Evolutionary conservation across 2,329 filamentous ascomycete species (phyloP), one percentile per base, ranked within the genome.

Genomic region (Apiospora arundinis): DNA sequence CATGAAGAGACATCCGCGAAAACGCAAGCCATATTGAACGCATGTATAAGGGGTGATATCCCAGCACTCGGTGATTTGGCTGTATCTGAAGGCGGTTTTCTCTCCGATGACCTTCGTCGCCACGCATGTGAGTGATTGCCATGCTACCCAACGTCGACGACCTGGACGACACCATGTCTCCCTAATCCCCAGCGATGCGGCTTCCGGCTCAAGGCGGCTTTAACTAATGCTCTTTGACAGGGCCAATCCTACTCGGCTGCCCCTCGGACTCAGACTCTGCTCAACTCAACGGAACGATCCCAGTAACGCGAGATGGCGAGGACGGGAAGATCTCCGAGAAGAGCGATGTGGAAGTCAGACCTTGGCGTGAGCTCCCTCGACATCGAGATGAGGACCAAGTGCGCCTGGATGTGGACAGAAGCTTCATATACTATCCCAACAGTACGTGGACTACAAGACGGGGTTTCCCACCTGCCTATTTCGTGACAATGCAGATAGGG

Each of bases 401-500:
- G 49, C 89, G 92, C 78, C 88, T 98, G 67, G 96, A 99, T 80
- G 96, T 99, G 70, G 91, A 98, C 82, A 90, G 96, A 70, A 95
- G 96, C n/a, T 99, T 99, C 82, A 92, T 98, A 73, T 97, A 98
- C 84, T 99, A 99, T 81, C 96, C 96, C 16, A 88, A 89, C 74
- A 89, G 95, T 96, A 86, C 77, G 87, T 40, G 32, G 2, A 78
- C 69, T 72, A 12, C 71, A 2, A 14, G 1, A 11, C 8, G 7
- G 56, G 56, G 3, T 32, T 56, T 49, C n/a, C n/a, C n/a, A n/a
- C n/a, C 23, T 16, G 5, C 12, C 60, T 23, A 42, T 44, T 1
- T 16, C 8, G n/a, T 42, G 21, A 25, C 28, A 42, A 42, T 0
- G 4, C 11, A 18, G 9, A 42, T 11, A 28, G 37, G 37, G 40